Percentiles rank a stretch among this genome's conserved stretches.
Evolutionary conservation across 108 stramenopile species (phyloP).

Genomic region (Fistulifera pelliculosa): DNA sequence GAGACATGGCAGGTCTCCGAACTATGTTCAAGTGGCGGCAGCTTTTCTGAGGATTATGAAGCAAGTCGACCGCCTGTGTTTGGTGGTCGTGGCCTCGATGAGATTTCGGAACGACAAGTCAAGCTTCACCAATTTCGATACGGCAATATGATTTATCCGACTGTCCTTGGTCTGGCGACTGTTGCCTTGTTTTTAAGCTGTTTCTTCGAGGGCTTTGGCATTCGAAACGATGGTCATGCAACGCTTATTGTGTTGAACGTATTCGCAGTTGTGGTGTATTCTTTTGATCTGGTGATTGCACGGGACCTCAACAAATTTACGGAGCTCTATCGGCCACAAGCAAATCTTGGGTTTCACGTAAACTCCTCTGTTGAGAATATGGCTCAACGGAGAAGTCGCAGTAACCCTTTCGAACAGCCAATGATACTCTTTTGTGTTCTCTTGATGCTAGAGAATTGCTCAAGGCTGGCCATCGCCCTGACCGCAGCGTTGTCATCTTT

Average conservation of each 20-base stretch:
- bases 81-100: slow-evolving; percentile 13
- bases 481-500: slow-evolving; percentile 10
- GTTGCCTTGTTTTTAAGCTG: slow-evolving; percentile 17
- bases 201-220: slow-evolving; percentile 6
- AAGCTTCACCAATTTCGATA: slow-evolving; percentile 11
- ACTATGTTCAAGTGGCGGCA: slow-evolving; percentile 19
- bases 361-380: background rate
- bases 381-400: background rate
- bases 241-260: background rate
- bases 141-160: slow-evolving; percentile 13
- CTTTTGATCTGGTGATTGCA: slow-evolving; percentile 4
- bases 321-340: no score
- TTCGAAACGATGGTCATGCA: background rate
- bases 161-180: slow-evolving; percentile 22
- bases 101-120: slow-evolving; percentile 24
- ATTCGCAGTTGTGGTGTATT: background rate
- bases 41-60: slow-evolving; percentile 40
- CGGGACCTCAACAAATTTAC: background rate
- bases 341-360: background rate
- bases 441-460: slow-evolving; percentile 26
- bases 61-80: slow-evolving; percentile 23
- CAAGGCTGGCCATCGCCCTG: slow-evolving; percentile 15
- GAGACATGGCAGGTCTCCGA: no score
- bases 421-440: slow-evolving; percentile 24
- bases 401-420: background rate